Evolutionary conservation across 2,329 filamentous ascomycete species (phyloP).

Genomic region (Trichoderma atroviride): DNA sequence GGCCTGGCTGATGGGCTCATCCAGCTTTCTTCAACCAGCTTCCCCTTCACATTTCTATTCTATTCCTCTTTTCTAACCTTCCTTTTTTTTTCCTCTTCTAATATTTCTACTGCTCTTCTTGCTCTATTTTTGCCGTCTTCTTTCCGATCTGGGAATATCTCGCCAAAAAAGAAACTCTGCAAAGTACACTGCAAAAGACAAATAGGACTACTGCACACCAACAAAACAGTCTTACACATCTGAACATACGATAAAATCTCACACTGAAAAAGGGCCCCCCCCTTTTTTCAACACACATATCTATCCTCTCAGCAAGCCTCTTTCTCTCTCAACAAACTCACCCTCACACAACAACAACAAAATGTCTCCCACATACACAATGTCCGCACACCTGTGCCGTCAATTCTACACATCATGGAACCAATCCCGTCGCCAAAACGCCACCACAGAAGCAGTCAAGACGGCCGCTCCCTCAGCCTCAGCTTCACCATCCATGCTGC

Average conservation of each 20-base stretch:
- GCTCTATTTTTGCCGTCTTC: neutral
- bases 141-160: neutral
- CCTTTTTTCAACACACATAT: neutral
- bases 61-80: neutral
- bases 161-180: neutral
- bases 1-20: neutral
- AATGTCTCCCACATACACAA: slow-evolving; percentile 64
- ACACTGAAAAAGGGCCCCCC: neutral
- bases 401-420: slow-evolving; percentile 63
- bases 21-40: neutral
- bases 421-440: slow-evolving; percentile 49
- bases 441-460: neutral
- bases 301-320: neutral
- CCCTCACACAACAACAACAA: neutral
- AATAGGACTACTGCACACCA: neutral
- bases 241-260: neutral
- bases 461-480: slow-evolving; percentile 29
- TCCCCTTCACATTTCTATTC: neutral
- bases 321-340: neutral
- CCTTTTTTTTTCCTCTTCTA: neutral
- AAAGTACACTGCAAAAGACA: neutral
- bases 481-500: slow-evolving; percentile 10
- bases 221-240: neutral
- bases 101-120: neutral
- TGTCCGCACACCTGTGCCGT: slow-evolving; percentile 64